A percentile compares a stretch with the other conserved stretches of the same genome.
Conservation (phyloP, 805 yeast species). For the Ogataea glucozyma region DNA sequence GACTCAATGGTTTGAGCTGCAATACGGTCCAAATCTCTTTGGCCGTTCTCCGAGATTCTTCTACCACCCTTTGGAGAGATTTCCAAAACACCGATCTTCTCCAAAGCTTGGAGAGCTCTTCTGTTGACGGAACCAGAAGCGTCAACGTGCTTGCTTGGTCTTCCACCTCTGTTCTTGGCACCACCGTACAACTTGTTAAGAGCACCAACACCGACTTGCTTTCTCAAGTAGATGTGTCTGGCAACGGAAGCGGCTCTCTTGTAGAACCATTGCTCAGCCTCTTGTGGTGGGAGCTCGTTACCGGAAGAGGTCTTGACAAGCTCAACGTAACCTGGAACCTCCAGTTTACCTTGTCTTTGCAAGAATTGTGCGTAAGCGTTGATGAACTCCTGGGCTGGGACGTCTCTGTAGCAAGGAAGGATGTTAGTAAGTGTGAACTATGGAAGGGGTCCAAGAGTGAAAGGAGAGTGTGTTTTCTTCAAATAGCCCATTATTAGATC, state of each 20-base stretch:
- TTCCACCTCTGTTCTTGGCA: conserved; percentile 97
- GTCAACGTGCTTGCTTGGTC: conserved; percentile 98
- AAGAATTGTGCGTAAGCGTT: conserved; percentile 99
- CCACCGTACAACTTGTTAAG: conserved; percentile 99
- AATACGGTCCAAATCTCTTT: conserved; percentile 99
- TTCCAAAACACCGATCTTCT: conserved; percentile 97
- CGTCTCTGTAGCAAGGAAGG: conserved; percentile 77
- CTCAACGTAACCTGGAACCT: conserved; percentile 99
- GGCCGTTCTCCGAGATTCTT: conserved; percentile 98
- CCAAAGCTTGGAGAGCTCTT: conserved; percentile 96
- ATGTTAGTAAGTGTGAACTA: conserved; percentile 16
- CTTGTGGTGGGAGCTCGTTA: conserved; percentile 99
- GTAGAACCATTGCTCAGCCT: conserved; percentile 99
- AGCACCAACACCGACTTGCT: conserved; percentile 98
- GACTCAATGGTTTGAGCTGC: conserved; percentile 98
- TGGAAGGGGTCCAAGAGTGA: not conserved
- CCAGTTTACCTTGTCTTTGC: conserved; percentile 99
- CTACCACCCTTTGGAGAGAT: conserved; percentile 98
- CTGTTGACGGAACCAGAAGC: conserved; percentile 99
- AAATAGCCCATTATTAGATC: too few relatives aligned
- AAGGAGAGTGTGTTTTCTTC: not conserved
- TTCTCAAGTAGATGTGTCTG: conserved; percentile 99
- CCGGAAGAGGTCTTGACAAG: conserved; percentile 98
- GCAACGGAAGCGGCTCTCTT: conserved; percentile 99
- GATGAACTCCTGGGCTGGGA: conserved; percentile 99